Conservation (phyloP, 495 filamentous ascomycete genomes). For the Cercophora samala region DNA sequence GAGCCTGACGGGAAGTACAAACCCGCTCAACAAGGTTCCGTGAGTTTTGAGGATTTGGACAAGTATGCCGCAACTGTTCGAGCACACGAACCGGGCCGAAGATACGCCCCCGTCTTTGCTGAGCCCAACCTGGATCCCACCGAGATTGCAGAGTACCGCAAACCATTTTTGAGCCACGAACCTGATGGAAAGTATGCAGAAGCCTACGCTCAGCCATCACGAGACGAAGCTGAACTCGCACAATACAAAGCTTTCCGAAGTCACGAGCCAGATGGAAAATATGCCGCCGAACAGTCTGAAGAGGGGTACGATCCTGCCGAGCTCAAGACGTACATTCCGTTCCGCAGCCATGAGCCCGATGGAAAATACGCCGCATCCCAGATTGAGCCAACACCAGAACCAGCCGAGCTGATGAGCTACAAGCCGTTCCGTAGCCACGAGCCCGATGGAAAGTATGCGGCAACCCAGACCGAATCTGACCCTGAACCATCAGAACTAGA, state of each 20-base stretch:
- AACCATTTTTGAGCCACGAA: slow-evolving; percentile 17
- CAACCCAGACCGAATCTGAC: slow-evolving; percentile 15
- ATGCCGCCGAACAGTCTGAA: slow-evolving; percentile 23
- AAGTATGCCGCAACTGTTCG: not conserved
- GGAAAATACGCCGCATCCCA: slow-evolving; percentile 24
- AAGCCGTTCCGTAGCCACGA: slow-evolving; percentile 33
- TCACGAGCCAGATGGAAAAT: slow-evolving; percentile 35
- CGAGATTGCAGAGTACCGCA: not conserved
- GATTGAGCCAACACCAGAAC: not conserved
- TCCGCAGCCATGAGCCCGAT: slow-evolving; percentile 34
- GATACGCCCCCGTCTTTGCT: not conserved
- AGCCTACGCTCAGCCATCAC: slow-evolving; percentile 10
- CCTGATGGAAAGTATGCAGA: slow-evolving; percentile 21
- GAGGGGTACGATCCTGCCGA: slow-evolving; percentile 8
- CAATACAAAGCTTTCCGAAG: slow-evolving; percentile 35
- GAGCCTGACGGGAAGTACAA: slow-evolving; percentile 31
- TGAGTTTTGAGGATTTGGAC: not conserved
- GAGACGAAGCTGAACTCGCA: slow-evolving; percentile 23
- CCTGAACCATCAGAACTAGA: slow-evolving; percentile 27
- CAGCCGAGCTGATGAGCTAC: slow-evolving; percentile 18
- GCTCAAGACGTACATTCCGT: slow-evolving; percentile 23
- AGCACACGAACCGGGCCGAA: slow-evolving; percentile 1
- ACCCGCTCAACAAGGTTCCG: slow-evolving; percentile 11
- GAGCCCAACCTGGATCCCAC: not conserved
- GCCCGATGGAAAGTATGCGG: slow-evolving; percentile 31